Conservation (phyloP, 208 protist genomes). For the Acanthamoeba healyi region DNA sequence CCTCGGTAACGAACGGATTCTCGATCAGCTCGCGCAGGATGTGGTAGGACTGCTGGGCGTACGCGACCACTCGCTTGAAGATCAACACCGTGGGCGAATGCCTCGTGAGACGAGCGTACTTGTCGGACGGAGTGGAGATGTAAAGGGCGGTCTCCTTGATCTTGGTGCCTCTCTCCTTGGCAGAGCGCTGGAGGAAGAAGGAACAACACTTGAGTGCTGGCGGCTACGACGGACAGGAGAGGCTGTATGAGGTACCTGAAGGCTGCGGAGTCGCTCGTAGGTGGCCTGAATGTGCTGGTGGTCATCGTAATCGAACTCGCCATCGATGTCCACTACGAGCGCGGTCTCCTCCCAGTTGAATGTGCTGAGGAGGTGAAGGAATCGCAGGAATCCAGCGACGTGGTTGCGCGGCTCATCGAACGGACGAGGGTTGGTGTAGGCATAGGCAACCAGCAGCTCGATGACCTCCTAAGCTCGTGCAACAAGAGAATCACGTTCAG, state of each 20-base stretch:
- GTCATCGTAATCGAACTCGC: neutral
- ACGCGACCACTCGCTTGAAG: conserved; percentile 12
- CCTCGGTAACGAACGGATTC: conserved; percentile 5
- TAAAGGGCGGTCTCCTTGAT: conserved; percentile 40
- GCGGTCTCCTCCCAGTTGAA: conserved; percentile 66
- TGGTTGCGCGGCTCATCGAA: neutral
- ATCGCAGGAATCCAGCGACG: conserved; percentile 34
- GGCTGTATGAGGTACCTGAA: neutral
- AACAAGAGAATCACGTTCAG: neutral
- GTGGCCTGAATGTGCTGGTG: conserved; percentile 22
- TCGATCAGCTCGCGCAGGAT: neutral
- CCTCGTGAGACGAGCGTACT: neutral
- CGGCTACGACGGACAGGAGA: neutral
- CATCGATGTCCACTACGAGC: conserved; percentile 45
- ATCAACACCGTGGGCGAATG: neutral
- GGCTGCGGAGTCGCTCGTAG: conserved; percentile 24
- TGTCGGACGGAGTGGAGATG: conserved; percentile 32
- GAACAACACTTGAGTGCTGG: too few species aligned
- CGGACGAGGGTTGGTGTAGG: conserved; percentile 11
- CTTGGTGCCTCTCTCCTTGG: conserved; percentile 30
- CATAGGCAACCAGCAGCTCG: conserved; percentile 1
- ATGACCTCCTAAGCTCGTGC: neutral
- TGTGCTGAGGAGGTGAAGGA: conserved; percentile 31
- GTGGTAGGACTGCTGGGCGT: conserved; percentile 17
- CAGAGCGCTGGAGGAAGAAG: neutral